Conservation (phyloP, 2,329 filamentous ascomycete species). For the Epichloe gansuensis region DNA sequence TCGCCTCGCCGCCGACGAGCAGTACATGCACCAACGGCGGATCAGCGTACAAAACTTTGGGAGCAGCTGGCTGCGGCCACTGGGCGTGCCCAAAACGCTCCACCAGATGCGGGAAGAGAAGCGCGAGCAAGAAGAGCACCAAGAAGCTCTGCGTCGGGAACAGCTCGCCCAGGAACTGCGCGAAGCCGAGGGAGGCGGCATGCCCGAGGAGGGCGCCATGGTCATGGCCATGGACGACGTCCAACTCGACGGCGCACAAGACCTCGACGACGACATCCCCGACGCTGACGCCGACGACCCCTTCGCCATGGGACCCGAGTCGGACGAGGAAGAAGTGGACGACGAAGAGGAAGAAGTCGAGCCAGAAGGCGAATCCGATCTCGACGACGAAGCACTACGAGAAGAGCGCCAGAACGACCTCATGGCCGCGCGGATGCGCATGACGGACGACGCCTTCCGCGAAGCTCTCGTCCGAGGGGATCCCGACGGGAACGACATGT, state of each 20-base stretch:
- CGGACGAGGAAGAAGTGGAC: constrained; percentile 26
- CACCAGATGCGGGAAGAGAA: constrained; percentile 84
- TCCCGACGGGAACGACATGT: constrained; percentile 34
- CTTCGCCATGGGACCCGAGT: constrained; percentile 34
- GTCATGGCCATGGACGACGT: constrained; percentile 30
- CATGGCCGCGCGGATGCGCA: constrained; percentile 37
- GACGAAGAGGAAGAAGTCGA: constrained; percentile 27
- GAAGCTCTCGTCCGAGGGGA: constrained; percentile 42
- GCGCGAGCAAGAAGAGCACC: constrained; percentile 75
- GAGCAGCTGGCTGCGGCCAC: constrained; percentile 78
- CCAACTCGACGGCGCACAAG: constrained; percentile 42
- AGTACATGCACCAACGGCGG: constrained; percentile 61
- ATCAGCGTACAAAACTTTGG: constrained; percentile 78
- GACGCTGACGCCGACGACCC: constrained; percentile 42
- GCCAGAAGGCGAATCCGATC: constrained; percentile 25
- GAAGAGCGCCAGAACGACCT: constrained; percentile 35
- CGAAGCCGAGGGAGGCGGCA: constrained; percentile 38
- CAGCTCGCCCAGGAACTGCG: constrained; percentile 62
- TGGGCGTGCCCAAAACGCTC: constrained; percentile 77
- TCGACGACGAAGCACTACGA: constrained; percentile 26
- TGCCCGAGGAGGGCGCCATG: constrained; percentile 31
- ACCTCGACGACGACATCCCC: constrained; percentile 63
- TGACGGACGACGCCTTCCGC: constrained; percentile 49
- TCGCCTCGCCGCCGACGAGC: constrained; percentile 63
- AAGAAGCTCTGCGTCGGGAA: constrained; percentile 59